Evolutionary conservation across 2,329 filamentous ascomycete species (phyloP).

Genomic region (Aspergillus sp.): DNA sequence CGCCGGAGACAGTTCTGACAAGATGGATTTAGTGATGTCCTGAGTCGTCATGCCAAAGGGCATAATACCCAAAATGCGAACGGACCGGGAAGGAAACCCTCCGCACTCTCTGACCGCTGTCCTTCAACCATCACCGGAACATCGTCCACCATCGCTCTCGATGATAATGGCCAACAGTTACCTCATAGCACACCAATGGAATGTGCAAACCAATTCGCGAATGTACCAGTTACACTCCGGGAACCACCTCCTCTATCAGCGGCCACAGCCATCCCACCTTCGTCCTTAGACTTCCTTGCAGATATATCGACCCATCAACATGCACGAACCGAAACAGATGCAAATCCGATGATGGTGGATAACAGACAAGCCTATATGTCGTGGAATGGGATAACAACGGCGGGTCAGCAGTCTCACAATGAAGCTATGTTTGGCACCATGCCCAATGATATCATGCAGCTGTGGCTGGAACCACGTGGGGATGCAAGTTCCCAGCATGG

Average conservation of each 20-base stretch:
- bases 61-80: slow-evolving; percentile 29
- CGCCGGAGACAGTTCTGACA: slow-evolving; percentile 7
- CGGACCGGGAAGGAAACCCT: slow-evolving; percentile 22
- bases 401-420: slow-evolving; percentile 16
- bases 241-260: slow-evolving; percentile 23
- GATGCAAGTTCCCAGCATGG: slow-evolving; percentile 23
- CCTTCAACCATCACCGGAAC: slow-evolving; percentile 12
- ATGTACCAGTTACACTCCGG: slow-evolving; percentile 13
- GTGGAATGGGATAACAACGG: slow-evolving; percentile 22
- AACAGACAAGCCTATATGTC: slow-evolving; percentile 25
- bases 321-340: slow-evolving; percentile 21
- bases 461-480: slow-evolving; percentile 31
- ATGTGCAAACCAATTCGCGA: slow-evolving; percentile 11
- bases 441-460: slow-evolving; percentile 28
- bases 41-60: slow-evolving; percentile 48
- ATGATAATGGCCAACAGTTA: slow-evolving; percentile 11
- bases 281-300: slow-evolving; percentile 37
- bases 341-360: slow-evolving; percentile 21
- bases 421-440: slow-evolving; percentile 18
- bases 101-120: slow-evolving; percentile 17
- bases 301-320: slow-evolving; percentile 28
- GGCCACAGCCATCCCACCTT: slow-evolving; percentile 23
- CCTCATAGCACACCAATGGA: slow-evolving; percentile 10
- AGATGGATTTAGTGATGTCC: slow-evolving; percentile 36
- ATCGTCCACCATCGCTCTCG: slow-evolving; percentile 6